phyloP scores from a whole-genome alignment of 2,329 filamentous ascomycete species.

The Daldinia sp. region DNA sequence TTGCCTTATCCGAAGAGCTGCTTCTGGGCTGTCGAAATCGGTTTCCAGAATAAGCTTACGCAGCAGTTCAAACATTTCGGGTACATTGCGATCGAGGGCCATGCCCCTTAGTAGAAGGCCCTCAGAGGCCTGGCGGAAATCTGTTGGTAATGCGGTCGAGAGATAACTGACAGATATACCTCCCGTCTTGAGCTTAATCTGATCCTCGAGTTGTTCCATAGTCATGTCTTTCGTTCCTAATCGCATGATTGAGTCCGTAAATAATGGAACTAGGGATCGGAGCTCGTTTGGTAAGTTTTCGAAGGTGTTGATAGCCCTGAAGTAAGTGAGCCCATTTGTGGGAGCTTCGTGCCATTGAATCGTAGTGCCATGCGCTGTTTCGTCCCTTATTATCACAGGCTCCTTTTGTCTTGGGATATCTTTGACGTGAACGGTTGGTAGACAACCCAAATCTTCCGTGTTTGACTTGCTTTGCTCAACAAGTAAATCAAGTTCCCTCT shows the following conservation, averaged over 20 bases:
- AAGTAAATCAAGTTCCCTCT: constrained; percentile 81
- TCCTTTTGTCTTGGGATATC: constrained; percentile 87
- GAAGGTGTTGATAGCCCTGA: constrained; percentile 85
- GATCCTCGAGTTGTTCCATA: constrained; percentile 94
- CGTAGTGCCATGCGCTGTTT: constrained; percentile 69
- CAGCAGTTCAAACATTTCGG: constrained; percentile 88
- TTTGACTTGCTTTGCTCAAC: constrained; percentile 85
- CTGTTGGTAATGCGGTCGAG: constrained; percentile 77
- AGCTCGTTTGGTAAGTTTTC: constrained; percentile 84
- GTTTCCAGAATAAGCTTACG: constrained; percentile 84
- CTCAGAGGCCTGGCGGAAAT: constrained; percentile 76
- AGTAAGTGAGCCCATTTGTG: constrained; percentile 96
- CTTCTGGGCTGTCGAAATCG: constrained; percentile 85
- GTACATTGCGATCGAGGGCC: constrained; percentile 88
- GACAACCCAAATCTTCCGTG: constrained; percentile 82
- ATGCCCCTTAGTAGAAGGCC: constrained; percentile 86
- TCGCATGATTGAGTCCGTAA: constrained; percentile 91
- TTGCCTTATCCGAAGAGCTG: constrained; percentile 83
- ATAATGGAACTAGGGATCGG: constrained; percentile 84
- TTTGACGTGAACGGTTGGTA: constrained; percentile 86
- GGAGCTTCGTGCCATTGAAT: constrained; percentile 92
- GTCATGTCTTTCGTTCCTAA: constrained; percentile 86
- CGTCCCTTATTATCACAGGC: constrained; percentile 65
- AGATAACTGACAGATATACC: constrained; percentile 88
- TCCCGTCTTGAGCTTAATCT: constrained; percentile 95